Evolutionary conservation across 1,284 basidiomycete genomes (phyloP), one percentile per base, ranked within the genome.

Genomic region (Cerioporus squamosus): DNA sequence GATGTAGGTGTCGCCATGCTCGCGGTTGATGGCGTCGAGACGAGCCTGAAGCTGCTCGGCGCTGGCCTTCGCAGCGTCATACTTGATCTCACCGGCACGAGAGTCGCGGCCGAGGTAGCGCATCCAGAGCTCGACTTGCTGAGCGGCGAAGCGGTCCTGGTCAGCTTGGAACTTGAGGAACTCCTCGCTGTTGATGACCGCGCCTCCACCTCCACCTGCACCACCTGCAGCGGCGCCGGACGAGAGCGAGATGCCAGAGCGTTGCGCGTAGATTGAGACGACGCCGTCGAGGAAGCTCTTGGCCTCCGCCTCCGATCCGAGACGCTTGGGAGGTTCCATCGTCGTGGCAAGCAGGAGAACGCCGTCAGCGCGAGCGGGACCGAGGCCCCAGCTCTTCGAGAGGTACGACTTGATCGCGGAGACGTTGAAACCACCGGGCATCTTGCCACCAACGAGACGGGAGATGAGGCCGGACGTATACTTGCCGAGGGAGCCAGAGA

Each of bases 341-440:
- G 94, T 95, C 15, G 94, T 89, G 66, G 88, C 95, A 60, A 98
- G 82, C 48, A 99, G 84, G 53, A 99, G 85, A n/a, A 95, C 94
- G 38, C 86, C 91, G 66, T 99, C 97, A 15, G 92, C 87, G 57
- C 97, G 93, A 40, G 85, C 83, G 9, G 96, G 79, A 24, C 97
- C 97, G 18, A 99, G 80, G 61, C 97, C 97, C 96, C 95, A 98
- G 36, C 85, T 84, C 81, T 97, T 98, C 47, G 87, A 85, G 44
- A 98, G 83, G 73, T 98, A 85, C 5, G 85, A 77, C 77, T 97
- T 97, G 75, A 96, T 94, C n/a, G 93, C 85, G 4, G 96, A 94
- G 24, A 93, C 81, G 73, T 98, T 98, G 86, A 99, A 99, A 29
- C 97, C 97, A 77, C 97, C 97, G 40, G 97, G 97, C 91, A 99